These are phyloP conservation scores for Xylaria telfairii DNA, from an alignment of 495 filamentous ascomycete genomes.

Conservation along the genomic window DNA sequence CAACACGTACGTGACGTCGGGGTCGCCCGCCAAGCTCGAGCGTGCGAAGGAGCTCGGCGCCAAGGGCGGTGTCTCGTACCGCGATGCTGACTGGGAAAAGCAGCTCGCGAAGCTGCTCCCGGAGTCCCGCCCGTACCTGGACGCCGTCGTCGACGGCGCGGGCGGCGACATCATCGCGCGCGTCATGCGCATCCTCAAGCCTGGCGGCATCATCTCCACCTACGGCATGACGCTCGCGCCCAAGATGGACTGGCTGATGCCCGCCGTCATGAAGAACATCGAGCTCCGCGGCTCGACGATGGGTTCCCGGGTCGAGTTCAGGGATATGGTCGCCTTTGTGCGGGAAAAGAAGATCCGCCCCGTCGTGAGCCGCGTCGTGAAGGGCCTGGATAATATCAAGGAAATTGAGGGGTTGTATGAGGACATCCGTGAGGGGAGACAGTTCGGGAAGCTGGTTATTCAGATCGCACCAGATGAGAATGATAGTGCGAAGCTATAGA, in stretches of 20 bases:
- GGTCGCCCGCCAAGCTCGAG: conserved; percentile 68
- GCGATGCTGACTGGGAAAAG: conserved; percentile 70
- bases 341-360: conserved; percentile 66
- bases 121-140: conserved; percentile 62
- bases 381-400: conserved; percentile 68
- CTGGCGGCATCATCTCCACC: conserved; percentile 68
- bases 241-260: conserved; percentile 74
- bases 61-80: conserved; percentile 72
- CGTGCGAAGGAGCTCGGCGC: conserved; percentile 70
- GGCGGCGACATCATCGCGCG: conserved; percentile 74
- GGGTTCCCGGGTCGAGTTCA: conserved; percentile 77
- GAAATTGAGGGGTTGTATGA: conserved; percentile 73
- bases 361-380: conserved; percentile 65
- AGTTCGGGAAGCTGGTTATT: conserved; percentile 81
- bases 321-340: conserved; percentile 79
- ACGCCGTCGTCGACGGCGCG: conserved; percentile 77
- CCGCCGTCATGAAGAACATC: conserved; percentile 75
- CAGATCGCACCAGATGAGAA: conserved; percentile 39
- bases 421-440: conserved; percentile 74
- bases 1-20: conserved; percentile 73
- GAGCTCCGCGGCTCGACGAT: conserved; percentile 76
- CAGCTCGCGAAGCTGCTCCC: conserved; percentile 65
- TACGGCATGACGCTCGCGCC: conserved; percentile 83
- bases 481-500: conserved; percentile 15
- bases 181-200: conserved; percentile 61